Base-by-base conservation (phyloP, 2,329 filamentous ascomycete genomes). In the Aspergillus floridensis region DNA sequence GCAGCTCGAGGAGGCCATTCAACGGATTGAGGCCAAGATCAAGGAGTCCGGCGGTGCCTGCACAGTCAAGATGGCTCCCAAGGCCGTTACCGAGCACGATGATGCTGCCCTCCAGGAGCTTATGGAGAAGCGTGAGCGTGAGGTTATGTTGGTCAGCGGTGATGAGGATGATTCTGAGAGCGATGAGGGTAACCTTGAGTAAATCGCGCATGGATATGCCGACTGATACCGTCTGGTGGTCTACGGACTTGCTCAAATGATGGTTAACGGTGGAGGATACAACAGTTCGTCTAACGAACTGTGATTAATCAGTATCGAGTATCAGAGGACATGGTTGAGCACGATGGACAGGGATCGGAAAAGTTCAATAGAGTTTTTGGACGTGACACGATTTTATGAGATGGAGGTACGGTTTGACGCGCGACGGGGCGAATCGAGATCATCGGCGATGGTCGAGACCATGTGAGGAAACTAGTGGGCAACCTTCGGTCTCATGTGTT, bases 121-220 rank as follows among this genome's bases (percentile, higher is more conserved):
- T 66, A 99, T 99, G 95, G 95, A 98, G 84, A 97, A 98, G 88
- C 88, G 91, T 67, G 95, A 96, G 83, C 89, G 92, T 66, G 93
- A 98, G 85, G 99, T 99, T 79, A 91, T 92, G 75, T 92, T 99
- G 77, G 92, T 99, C 73, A 96, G 92, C 77, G 95, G 95, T 72
- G 96, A 99, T 76, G 95, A 99, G 83, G 95, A 93, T 76, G 84
- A 92, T 77, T 96, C 91, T 74, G 93, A 96, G 79, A 96, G 92
- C 74, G 95, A 98, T 73, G 95, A 97, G 75, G 92, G 91, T 74
- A 85, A 87, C 65, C 86, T 86, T 38, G 84, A 76, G 64, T 76
- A 76, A 73, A 63, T 24, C 5, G n/a, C 52, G 11, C 41, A 22
- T 26, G 16, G 44, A 38, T 38, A 41, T 26, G n/a, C 52, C 52